Evolutionary conservation across 2,329 filamentous ascomycete species (phyloP).

Genomic region (Lachnellula willkommii): DNA sequence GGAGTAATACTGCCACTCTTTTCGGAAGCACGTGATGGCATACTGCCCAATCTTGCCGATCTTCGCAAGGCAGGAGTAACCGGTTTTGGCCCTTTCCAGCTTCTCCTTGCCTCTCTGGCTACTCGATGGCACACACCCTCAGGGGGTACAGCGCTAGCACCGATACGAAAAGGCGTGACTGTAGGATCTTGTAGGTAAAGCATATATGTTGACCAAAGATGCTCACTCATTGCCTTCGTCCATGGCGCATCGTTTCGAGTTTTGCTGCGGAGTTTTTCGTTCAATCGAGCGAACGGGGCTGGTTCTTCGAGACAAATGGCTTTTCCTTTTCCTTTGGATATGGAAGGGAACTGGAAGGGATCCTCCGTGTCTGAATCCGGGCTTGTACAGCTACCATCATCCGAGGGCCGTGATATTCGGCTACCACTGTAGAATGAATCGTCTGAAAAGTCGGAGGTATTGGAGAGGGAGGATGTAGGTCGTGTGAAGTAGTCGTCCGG

Average conservation of each 20-base stretch:
- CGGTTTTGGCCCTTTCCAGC: conserved; percentile 58
- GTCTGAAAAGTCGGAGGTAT: conserved; percentile 49
- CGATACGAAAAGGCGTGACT: conserved; percentile 60
- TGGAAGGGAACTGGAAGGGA: conserved; percentile 27
- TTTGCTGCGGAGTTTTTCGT: conserved; percentile 27
- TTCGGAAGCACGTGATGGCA: conserved; percentile 21
- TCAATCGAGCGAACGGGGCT: conserved; percentile 12
- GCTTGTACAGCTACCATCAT: conserved; percentile 50
- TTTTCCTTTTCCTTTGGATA: conserved; percentile 24
- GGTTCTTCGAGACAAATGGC: conserved; percentile 4
- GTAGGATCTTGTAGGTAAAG: conserved; percentile 62
- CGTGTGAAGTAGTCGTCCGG: conserved; percentile 21
- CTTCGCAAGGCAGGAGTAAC: conserved; percentile 17
- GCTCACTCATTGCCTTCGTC: conserved; percentile 60
- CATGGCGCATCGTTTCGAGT: conserved; percentile 45
- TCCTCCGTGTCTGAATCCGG: conserved; percentile 42
- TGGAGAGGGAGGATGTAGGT: conserved; percentile 26
- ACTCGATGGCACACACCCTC: conserved; percentile 60
- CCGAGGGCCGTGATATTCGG: conserved; percentile 50
- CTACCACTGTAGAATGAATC: conserved; percentile 54
- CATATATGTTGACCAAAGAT: conserved; percentile 61
- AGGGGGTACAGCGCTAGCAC: conserved; percentile 59
- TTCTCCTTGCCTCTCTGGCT: conserved; percentile 59
- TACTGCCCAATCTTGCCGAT: conserved; percentile 19
- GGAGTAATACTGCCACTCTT: conserved; percentile 54